Evolutionary conservation across 257 asterid genomes (phyloP).

Genomic region (Echites panduratus): DNA sequence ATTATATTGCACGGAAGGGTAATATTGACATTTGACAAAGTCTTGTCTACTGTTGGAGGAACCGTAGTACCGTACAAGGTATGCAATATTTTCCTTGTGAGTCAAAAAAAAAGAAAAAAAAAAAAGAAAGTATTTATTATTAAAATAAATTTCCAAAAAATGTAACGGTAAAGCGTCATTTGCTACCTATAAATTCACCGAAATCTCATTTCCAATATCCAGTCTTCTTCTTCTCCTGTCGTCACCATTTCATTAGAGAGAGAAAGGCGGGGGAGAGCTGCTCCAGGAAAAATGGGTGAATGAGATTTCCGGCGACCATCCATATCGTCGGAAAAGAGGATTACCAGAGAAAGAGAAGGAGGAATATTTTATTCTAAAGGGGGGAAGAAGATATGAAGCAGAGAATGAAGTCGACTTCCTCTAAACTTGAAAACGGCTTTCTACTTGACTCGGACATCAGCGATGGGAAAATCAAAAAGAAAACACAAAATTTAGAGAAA

Average conservation of each 20-base stretch:
- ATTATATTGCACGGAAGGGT: too few relatives aligned
- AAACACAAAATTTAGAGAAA: constrained; percentile 16
- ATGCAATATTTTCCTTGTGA: background rate
- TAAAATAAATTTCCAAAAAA: background rate
- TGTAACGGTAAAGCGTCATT: constrained; percentile 20
- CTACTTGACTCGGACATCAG: constrained; percentile 17
- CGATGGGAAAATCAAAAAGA: constrained; percentile 9
- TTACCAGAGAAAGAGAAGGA: background rate
- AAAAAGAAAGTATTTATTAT: background rate
- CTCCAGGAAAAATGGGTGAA: too few relatives aligned
- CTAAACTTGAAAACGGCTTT: background rate
- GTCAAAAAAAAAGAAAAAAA: too few relatives aligned
- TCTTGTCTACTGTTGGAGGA: too few relatives aligned
- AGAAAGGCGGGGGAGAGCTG: too few relatives aligned
- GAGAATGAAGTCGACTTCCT: constrained; percentile 1
- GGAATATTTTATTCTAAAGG: background rate
- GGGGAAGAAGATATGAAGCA: constrained; percentile 13
- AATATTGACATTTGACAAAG: too few relatives aligned
- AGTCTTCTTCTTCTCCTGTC: background rate
- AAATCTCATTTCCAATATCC: constrained; percentile 5
- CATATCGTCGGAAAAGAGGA: constrained; percentile 33
- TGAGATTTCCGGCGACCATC: constrained; percentile 23
- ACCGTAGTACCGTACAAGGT: too few relatives aligned
- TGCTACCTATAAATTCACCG: constrained; percentile 21
- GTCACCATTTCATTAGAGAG: background rate